Evolutionary conservation across 352 stramenopile genomes (phyloP), one percentile per base, ranked within the genome.

Genomic region (Phytophthora meadii): DNA sequence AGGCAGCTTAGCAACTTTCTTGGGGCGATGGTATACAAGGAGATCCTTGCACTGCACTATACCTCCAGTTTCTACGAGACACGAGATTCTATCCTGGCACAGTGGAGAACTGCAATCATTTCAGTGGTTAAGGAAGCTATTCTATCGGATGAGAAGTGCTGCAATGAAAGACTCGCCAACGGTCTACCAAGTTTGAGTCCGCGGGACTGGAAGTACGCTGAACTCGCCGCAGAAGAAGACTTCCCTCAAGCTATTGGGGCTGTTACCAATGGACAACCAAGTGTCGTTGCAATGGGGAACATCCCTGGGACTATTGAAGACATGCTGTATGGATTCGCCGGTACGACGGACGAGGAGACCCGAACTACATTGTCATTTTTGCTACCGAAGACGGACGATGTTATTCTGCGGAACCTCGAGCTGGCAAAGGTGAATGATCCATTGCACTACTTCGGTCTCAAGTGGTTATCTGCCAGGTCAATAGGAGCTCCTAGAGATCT

Each of bases 381-480:
- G 25, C 48, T 63, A 19, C n/a, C 19, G 30, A 72, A 47, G 46
- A 70, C 46, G 39, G 69, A 81, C 65, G 62, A 54, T 60, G 59
- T 58, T 2, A 50, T 78, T 27, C 61, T 78, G 19, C 48, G 52
- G 45, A 71, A 41, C 32, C 63, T 78, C 7, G 69, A 78, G 42
- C 40, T 59, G 2, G 65, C 30, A 14, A 67, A 54, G 2, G 6
- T 25, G 7, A 36, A 61, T 1, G 63, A 80, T 40, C 71, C 71
- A 34, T 64, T 79, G 42, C 64, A 64, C 19, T 77, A 70, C 52
- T 52, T 79, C n/a, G 68, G 67, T 28, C 44, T 82, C 37, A 77
- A 82, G 61, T 82, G 71, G 67, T 37, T 77, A 39, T 27, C 12
- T 41, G 36, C 36, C 11, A 17, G 36, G 36, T 41, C 15, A 5